These are phyloP conservation scores for Eucalyptus brandiana DNA, from an alignment of 345 rosid genomes.

Conservation along the genomic window DNA sequence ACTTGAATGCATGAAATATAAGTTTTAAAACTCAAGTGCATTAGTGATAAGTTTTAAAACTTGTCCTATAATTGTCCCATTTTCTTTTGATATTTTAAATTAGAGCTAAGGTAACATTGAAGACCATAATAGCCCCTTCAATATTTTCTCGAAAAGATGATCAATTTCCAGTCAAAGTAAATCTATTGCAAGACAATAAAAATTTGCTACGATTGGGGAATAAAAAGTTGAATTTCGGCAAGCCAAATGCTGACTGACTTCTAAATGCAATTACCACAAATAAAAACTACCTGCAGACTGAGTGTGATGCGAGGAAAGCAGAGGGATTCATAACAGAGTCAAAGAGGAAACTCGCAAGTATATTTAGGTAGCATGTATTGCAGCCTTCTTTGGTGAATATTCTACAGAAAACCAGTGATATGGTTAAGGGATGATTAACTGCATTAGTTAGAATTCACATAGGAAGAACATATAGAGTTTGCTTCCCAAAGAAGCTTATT, in stretches of 20 bases:
- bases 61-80: background rate
- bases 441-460: too few relatives aligned
- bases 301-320: background rate
- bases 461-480: too few relatives aligned
- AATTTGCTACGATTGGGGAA: background rate
- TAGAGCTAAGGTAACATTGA: background rate
- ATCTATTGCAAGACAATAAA: background rate
- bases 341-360: background rate
- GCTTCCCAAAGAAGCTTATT: background rate
- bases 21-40: background rate
- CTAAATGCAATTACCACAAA: background rate
- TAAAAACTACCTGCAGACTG: background rate
- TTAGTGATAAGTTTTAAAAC: too few relatives aligned
- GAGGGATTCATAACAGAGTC: background rate
- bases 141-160: background rate
- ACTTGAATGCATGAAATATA: background rate
- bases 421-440: background rate
- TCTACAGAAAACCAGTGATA: background rate
- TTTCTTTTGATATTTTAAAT: background rate
- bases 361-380: background rate
- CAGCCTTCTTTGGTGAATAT: background rate
- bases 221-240: background rate
- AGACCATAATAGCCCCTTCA: background rate
- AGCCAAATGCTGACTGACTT: background rate
- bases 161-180: background rate